These are phyloP conservation scores for Musa beccarii DNA, from an alignment of 176 grass and related monocot genomes.

Conservation along the genomic window DNA sequence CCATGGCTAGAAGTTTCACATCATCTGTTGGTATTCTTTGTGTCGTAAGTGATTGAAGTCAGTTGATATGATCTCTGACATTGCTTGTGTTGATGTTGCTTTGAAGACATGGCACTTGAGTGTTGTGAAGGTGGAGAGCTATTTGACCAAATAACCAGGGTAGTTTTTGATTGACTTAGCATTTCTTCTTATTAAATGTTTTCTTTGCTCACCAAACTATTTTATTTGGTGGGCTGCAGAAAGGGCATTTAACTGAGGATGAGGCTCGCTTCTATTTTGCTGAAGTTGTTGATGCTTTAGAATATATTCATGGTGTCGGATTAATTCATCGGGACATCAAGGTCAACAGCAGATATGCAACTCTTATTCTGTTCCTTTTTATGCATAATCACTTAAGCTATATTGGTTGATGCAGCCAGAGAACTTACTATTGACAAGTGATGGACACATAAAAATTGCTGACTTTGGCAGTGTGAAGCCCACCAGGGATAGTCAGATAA, in stretches of 20 bases:
- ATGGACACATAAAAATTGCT: constrained; percentile 93
- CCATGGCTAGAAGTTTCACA: background rate
- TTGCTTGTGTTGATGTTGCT: constrained; percentile 12
- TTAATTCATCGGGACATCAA: constrained; percentile 95
- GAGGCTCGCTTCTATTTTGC: constrained; percentile 75
- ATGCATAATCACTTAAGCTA: background rate
- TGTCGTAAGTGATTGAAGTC: background rate
- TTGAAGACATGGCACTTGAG: constrained; percentile 88
- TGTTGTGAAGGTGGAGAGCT: constrained; percentile 94
- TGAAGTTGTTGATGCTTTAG: constrained; percentile 81
- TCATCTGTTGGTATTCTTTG: background rate
- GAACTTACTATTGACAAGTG: constrained; percentile 78
- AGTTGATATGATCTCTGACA: constrained; percentile 1
- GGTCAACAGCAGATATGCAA: constrained; percentile 21
- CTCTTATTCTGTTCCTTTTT: background rate
- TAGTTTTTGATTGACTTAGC: constrained; percentile 17
- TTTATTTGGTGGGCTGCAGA: constrained; percentile 19
- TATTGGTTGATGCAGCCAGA: constrained; percentile 60
- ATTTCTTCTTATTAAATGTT: constrained; percentile 7
- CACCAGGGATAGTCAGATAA: constrained; percentile 59
- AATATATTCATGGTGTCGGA: constrained; percentile 72
- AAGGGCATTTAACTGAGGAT: constrained; percentile 7
- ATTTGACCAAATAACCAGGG: constrained; percentile 86
- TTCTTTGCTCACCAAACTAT: constrained; percentile 18
- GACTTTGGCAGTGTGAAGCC: constrained; percentile 99